phyloP scores from a whole-genome alignment of 352 stramenopile genomes.

The Phytophthora hybrid region DNA sequence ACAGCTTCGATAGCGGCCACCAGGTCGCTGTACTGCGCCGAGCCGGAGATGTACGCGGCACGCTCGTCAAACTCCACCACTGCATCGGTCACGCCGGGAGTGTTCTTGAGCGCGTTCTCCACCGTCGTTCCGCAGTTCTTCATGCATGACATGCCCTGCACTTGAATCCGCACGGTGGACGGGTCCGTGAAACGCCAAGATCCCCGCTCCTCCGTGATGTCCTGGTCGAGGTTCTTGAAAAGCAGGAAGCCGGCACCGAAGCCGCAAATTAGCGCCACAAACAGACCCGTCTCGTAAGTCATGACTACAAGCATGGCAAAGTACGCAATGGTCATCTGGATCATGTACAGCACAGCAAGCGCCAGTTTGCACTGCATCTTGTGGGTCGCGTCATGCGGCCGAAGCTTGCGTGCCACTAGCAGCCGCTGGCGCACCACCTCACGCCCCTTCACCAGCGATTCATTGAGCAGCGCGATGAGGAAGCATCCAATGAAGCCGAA shows the following conservation, averaged over 20 bases:
- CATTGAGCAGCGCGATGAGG: slow-evolving; percentile 68
- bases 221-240: slow-evolving; percentile 79
- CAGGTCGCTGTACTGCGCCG: slow-evolving; percentile 58
- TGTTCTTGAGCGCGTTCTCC: slow-evolving; percentile 74
- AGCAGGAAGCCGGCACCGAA: slow-evolving; percentile 75
- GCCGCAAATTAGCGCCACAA: slow-evolving; percentile 73
- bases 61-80: slow-evolving; percentile 82
- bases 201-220: slow-evolving; percentile 75
- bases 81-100: slow-evolving; percentile 73
- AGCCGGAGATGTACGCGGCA: slow-evolving; percentile 77
- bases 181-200: slow-evolving; percentile 76
- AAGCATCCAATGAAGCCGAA: slow-evolving; percentile 78
- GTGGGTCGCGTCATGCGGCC: slow-evolving; percentile 54
- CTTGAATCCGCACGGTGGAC: slow-evolving; percentile 73
- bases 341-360: slow-evolving; percentile 77
- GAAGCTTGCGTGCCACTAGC: slow-evolving; percentile 46
- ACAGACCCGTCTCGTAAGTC: slow-evolving; percentile 83
- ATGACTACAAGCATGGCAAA: slow-evolving; percentile 87
- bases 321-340: slow-evolving; percentile 86
- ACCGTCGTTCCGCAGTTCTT: slow-evolving; percentile 96
- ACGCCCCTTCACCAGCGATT: slow-evolving; percentile 67
- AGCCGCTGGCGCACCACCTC: slow-evolving; percentile 61
- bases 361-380: slow-evolving; percentile 72
- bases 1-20: slow-evolving; percentile 70
- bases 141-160: slow-evolving; percentile 95